Evolutionary conservation across 129 eudicot species (phyloP).

Genomic region (Chrysanthemum makinoi): DNA sequence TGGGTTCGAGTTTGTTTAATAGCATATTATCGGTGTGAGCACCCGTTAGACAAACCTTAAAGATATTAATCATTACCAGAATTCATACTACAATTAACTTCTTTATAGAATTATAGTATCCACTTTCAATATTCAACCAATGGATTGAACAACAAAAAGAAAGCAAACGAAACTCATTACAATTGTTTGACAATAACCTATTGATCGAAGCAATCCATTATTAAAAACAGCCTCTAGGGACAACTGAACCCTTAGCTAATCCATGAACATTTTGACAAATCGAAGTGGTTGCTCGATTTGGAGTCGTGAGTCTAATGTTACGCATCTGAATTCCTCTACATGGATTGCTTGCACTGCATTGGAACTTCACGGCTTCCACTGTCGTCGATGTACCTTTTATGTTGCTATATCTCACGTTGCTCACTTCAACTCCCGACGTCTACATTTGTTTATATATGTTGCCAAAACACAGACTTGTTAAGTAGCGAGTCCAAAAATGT

Average conservation of each 20-base stretch:
- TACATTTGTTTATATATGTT: conserved; percentile 6
- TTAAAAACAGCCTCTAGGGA: conserved; percentile 41
- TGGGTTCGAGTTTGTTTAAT: too few relatives aligned
- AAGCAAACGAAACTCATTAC: conserved; percentile 27
- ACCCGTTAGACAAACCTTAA: too few relatives aligned
- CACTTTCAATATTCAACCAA: conserved; percentile 37
- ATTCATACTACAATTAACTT: conserved; percentile 10
- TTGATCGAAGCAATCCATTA: conserved; percentile 11
- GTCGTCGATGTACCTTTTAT: conserved; percentile 77
- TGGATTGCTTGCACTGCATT: conserved; percentile 65
- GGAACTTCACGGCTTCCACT: conserved; percentile 53
- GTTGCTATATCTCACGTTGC: conserved; percentile 55
- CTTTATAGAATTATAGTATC: background rate
- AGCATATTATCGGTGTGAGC: too few relatives aligned
- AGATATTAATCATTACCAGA: background rate
- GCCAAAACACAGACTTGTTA: too few relatives aligned
- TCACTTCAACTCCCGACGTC: conserved; percentile 75
- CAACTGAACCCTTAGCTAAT: conserved; percentile 18
- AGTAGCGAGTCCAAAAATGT: too few relatives aligned
- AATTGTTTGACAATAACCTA: conserved; percentile 15
- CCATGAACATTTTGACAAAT: conserved; percentile 52
- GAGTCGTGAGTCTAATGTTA: conserved; percentile 52
- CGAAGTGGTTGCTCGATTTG: conserved; percentile 41
- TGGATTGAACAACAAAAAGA: conserved; percentile 27
- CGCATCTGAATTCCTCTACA: conserved; percentile 58